phyloP scores from a whole-genome alignment of 768 basidiomycete species.

The Ramaria sp. region DNA sequence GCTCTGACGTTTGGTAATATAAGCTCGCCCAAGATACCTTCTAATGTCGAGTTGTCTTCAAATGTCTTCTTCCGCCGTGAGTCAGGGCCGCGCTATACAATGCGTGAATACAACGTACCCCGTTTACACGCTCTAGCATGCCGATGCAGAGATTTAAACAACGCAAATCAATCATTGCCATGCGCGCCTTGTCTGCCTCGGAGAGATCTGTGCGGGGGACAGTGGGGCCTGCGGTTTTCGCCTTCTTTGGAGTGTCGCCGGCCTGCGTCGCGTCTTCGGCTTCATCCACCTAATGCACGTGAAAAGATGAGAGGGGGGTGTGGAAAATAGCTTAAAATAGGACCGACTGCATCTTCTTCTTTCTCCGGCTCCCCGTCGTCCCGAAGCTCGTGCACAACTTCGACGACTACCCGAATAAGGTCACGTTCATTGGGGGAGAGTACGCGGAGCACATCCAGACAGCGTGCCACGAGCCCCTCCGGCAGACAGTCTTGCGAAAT shows the following conservation, averaged over 20 bases:
- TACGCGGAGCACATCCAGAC: conserved; percentile 72
- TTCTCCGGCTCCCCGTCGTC: conserved; percentile 34
- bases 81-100: background rate
- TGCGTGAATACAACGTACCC: conserved; percentile 39
- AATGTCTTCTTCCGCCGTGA: conserved; percentile 29
- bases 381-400: conserved; percentile 74
- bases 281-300: background rate
- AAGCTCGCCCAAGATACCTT: conserved; percentile 64
- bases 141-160: conserved; percentile 72
- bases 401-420: conserved; percentile 80
- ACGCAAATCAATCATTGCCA: conserved; percentile 58
- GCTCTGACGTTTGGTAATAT: conserved; percentile 86
- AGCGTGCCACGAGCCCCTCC: conserved; percentile 53
- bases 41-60: conserved; percentile 59
- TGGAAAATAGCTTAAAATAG: background rate
- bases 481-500: conserved; percentile 63
- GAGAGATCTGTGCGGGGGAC: conserved; percentile 31
- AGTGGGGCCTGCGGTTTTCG: conserved; percentile 20
- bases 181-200: conserved; percentile 45
- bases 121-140: conserved; percentile 78
- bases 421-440: conserved; percentile 71
- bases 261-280: conserved; percentile 11
- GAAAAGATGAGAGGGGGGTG: background rate
- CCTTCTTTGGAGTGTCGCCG: conserved; percentile 22
- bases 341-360: conserved; percentile 24